Conservation (phyloP, 2,329 filamentous ascomycete genomes). For the Dactylonectria estremocensis region DNA sequence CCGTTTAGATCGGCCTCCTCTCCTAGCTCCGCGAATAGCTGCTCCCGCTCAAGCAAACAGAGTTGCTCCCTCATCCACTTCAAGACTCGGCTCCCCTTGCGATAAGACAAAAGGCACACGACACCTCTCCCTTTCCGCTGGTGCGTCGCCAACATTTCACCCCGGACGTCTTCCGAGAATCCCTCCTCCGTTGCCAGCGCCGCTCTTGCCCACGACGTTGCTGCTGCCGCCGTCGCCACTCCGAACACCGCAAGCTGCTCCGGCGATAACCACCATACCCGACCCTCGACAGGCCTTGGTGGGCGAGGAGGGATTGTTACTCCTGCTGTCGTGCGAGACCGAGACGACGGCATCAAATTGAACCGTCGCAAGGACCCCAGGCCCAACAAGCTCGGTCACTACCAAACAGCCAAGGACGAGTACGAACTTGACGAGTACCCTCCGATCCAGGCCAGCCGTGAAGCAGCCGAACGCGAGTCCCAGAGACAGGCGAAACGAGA, state of each 20-base stretch:
- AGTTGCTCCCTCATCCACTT: constrained; percentile 10
- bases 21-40: constrained; percentile 7
- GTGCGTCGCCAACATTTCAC: constrained; percentile 54
- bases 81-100: constrained; percentile 24
- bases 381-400: constrained; percentile 11
- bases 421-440: constrained; percentile 62
- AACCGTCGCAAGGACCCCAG: constrained; percentile 27
- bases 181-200: constrained; percentile 55
- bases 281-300: constrained; percentile 44
- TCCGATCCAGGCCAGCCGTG: constrained; percentile 49
- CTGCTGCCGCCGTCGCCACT: constrained; percentile 28
- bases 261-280: constrained; percentile 39
- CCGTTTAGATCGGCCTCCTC: background rate
- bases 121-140: constrained; percentile 24
- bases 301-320: constrained; percentile 56
- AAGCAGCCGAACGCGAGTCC: constrained; percentile 51
- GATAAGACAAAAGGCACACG: constrained; percentile 27
- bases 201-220: constrained; percentile 39
- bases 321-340: constrained; percentile 31
- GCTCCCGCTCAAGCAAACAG: constrained; percentile 6
- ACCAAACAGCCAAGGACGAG: constrained; percentile 37
- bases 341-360: constrained; percentile 19
- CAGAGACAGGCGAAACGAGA: constrained; percentile 63
- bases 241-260: constrained; percentile 21
- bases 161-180: constrained; percentile 47